These are phyloP conservation scores for Protomyces lactucae-debilis DNA, from an alignment of 1,139 yeast species.

Conservation along the genomic window DNA sequence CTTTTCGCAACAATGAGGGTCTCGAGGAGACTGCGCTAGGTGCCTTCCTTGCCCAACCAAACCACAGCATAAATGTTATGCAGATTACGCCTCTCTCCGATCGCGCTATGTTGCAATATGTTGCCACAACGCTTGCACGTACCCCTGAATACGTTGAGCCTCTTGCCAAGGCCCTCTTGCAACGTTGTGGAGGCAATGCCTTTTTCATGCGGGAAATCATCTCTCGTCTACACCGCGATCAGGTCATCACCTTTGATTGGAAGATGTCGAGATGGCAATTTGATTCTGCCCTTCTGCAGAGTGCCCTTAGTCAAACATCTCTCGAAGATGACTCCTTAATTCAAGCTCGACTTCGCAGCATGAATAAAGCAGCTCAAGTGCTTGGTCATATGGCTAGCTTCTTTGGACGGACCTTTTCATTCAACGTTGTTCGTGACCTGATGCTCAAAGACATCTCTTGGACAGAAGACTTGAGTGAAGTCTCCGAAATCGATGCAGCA, in stretches of 20 bases:
- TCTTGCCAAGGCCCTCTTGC: constrained; percentile 21
- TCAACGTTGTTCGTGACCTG: constrained; percentile 27
- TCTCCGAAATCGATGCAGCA: constrained; percentile 25
- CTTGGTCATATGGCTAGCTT: constrained; percentile 31
- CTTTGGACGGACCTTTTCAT: constrained; percentile 30
- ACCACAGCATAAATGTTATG: background rate
- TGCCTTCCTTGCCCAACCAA: background rate
- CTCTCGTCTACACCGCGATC: constrained; percentile 7
- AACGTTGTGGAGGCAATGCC: constrained; percentile 29
- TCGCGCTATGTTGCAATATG: constrained; percentile 13
- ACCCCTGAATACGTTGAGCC: constrained; percentile 23
- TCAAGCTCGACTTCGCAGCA: constrained; percentile 27
- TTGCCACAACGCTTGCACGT: constrained; percentile 27
- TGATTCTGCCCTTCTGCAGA: constrained; percentile 9
- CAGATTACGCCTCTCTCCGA: constrained; percentile 6
- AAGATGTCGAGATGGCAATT: constrained; percentile 27
- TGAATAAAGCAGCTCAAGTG: constrained; percentile 28
- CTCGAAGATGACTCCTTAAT: constrained; percentile 29
- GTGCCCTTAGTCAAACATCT: constrained; percentile 4
- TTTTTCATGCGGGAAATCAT: constrained; percentile 28
- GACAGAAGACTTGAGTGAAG: constrained; percentile 10
- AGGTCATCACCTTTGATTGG: constrained; percentile 27
- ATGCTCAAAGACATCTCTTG: constrained; percentile 14
- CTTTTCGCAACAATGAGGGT: constrained; percentile 24
- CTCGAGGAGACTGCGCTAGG: constrained; percentile 8